Evolutionary conservation across 495 filamentous ascomycete species (phyloP).

Genomic region (Copromyces sp.): DNA sequence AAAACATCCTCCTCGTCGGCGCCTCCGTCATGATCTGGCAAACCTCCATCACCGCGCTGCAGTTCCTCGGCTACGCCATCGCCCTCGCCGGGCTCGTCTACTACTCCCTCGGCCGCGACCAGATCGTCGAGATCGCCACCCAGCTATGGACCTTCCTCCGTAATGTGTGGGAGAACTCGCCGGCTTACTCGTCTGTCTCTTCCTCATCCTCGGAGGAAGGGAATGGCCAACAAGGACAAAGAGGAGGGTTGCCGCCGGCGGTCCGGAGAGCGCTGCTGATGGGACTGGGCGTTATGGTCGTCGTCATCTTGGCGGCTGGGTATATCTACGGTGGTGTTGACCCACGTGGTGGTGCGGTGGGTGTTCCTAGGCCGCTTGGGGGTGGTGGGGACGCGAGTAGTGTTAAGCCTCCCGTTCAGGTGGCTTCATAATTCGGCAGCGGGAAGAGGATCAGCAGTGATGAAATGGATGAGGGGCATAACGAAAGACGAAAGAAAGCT

Average conservation of each 20-base stretch:
- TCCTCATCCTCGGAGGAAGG: slow-evolving; percentile 27
- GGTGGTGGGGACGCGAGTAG: background rate
- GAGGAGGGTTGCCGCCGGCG: slow-evolving; percentile 41
- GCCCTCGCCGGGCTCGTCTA: slow-evolving; percentile 54
- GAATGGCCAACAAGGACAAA: background rate
- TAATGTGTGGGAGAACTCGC: slow-evolving; percentile 27
- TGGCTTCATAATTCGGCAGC: background rate
- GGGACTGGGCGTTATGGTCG: slow-evolving; percentile 38
- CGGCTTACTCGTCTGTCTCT: background rate
- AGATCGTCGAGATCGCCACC: slow-evolving; percentile 53
- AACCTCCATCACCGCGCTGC: slow-evolving; percentile 47
- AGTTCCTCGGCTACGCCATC: slow-evolving; percentile 56
- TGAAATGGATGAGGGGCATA: background rate
- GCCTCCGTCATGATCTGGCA: slow-evolving; percentile 56
- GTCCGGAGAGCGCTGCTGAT: slow-evolving; percentile 58
- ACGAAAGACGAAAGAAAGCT: background rate
- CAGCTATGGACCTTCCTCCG: slow-evolving; percentile 52
- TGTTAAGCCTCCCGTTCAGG: background rate
- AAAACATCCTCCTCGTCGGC: slow-evolving; percentile 63
- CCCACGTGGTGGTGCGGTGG: background rate
- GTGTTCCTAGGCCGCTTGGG: background rate
- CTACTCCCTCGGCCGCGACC: slow-evolving; percentile 57
- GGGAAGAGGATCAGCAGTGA: background rate
- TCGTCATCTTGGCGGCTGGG: slow-evolving; percentile 42
- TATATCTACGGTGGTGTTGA: slow-evolving; percentile 12